Evolutionary conservation across 495 filamentous ascomycete species (phyloP), one percentile per base, ranked within the genome.

Genomic region (Tuber indicum): DNA sequence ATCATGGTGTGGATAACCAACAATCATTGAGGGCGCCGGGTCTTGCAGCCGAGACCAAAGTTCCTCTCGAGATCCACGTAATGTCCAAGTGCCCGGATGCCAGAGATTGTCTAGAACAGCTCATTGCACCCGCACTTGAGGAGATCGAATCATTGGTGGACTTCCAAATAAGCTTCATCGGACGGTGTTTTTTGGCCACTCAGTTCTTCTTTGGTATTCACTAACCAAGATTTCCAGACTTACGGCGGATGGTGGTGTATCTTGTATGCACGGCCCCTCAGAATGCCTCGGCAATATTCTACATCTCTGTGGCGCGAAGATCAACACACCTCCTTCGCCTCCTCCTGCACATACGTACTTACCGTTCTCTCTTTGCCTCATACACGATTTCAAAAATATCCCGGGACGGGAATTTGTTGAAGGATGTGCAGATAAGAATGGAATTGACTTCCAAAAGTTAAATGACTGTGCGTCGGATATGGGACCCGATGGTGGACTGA

Each of bases 81-180:
- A 97, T 97, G 91, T 92, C 91, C 85, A 97, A 98, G 86, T 99
- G 96, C 81, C 96, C 96, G 1, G 93, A 96, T 84, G 92, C 93
- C 3, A 88, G 85, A 84, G 91, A 91, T 82, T 98, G 96, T 82
- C 87, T 99, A 9, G 89, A 90, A 71, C 86, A 94, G 74, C 83
- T 99, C 75, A 88, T 98, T 21, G 85, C 97, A 2, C 96, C 96
- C 3, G 89, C 92, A 4, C 97, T 99, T 93, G 89, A 92, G 84
- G 87, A 90, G 71, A 88, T 94, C 36, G 87, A 88, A 74, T 88
- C 91, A 75, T 96, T 96, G 82, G 94, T 98, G 45, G 90, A 97
- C 85, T 99, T 98, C 84, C 90, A 88, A 32, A 87, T 98, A 74
- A 95, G 93, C 0, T 98, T 92, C 81, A 97, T 99, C 83, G 96